These are phyloP conservation scores for Cryptococcus maquisensis DNA, from an alignment of 1,284 basidiomycete genomes.

Conservation along the genomic window DNA sequence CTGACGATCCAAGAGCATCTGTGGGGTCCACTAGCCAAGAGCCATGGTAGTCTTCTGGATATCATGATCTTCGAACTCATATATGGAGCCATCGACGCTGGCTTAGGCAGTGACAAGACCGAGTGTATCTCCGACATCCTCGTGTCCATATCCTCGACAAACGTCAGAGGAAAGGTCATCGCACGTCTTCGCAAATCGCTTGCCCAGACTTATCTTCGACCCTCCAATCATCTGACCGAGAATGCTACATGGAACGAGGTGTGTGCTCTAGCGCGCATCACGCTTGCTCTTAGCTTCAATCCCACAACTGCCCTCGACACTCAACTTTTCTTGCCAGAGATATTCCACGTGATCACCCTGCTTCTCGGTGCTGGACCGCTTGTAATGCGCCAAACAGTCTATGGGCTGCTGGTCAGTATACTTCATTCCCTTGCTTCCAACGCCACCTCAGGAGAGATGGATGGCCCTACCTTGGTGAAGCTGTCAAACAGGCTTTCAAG, in stretches of 20 bases:
- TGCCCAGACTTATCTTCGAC: conserved; percentile 64
- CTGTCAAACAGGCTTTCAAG: conserved; percentile 62
- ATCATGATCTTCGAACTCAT: conserved; percentile 72
- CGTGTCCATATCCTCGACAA: conserved; percentile 67
- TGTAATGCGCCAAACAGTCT: conserved; percentile 70
- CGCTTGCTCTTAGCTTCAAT: conserved; percentile 66
- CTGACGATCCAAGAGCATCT: conserved; percentile 65
- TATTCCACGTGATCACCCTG: conserved; percentile 70
- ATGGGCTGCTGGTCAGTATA: conserved; percentile 73
- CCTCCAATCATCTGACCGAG: conserved; percentile 60
- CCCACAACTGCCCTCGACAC: conserved; percentile 61
- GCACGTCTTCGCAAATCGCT: conserved; percentile 75
- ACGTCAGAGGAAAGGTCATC: conserved; percentile 70
- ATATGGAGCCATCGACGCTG: conserved; percentile 72
- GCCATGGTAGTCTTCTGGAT: conserved; percentile 64
- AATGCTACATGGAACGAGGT: conserved; percentile 80
- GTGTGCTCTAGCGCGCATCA: conserved; percentile 68
- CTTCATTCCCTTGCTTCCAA: conserved; percentile 60
- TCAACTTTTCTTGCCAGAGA: conserved; percentile 76
- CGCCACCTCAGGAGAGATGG: conserved; percentile 33
- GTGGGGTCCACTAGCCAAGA: conserved; percentile 68
- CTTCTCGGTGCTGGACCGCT: conserved; percentile 68
- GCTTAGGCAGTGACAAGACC: conserved; percentile 67
- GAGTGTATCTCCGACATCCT: conserved; percentile 72
- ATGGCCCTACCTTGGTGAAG: conserved; percentile 35